A percentile compares a stretch with the other conserved stretches of the same genome.
Conservation (phyloP, 495 filamentous ascomycete species). For the Aspergillus cavernicola region DNA sequence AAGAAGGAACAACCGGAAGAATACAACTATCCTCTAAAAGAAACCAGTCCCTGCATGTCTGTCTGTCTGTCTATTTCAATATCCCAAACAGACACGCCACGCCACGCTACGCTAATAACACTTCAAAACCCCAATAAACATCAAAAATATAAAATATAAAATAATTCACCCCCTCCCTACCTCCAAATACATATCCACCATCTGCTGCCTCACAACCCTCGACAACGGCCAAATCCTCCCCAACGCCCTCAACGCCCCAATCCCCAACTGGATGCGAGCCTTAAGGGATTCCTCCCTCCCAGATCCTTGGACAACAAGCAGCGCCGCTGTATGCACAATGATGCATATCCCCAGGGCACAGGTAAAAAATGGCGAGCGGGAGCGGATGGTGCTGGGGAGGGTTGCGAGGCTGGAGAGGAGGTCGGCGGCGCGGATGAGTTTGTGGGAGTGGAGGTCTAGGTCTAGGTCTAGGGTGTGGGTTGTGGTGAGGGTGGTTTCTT, state of each 20-base stretch:
- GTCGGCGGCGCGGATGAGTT: slow-evolving; percentile 66
- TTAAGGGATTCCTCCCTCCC: slow-evolving; percentile 57
- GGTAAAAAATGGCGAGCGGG: slow-evolving; percentile 74
- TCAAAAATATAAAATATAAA: too few species aligned
- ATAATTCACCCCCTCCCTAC: too few species aligned
- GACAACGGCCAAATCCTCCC: slow-evolving; percentile 68
- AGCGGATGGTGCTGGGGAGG: slow-evolving; percentile 59
- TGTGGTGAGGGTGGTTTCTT: slow-evolving; percentile 26
- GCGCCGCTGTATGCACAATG: slow-evolving; percentile 42
- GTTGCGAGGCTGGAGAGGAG: slow-evolving; percentile 68
- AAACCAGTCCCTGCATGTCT: too few species aligned
- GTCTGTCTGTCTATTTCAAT: too few species aligned
- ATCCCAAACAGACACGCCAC: too few species aligned
- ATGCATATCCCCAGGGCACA: slow-evolving; percentile 57
- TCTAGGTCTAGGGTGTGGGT: too few species aligned
- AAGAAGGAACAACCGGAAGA: too few species aligned
- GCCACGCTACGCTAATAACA: too few species aligned
- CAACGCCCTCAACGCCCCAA: slow-evolving; percentile 66
- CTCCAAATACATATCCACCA: slow-evolving; percentile 32
- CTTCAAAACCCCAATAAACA: too few species aligned
- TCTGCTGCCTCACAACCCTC: slow-evolving; percentile 56
- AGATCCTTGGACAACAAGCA: slow-evolving; percentile 44
- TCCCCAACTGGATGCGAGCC: slow-evolving; percentile 64
- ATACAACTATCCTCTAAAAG: too few species aligned
- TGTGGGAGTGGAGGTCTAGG: slow-evolving; percentile 57